A percentile compares a stretch with the other conserved stretches of the same genome.
Evolutionary conservation across 1,284 basidiomycete genomes (phyloP).

Genomic region (Volvariella surrecta): DNA sequence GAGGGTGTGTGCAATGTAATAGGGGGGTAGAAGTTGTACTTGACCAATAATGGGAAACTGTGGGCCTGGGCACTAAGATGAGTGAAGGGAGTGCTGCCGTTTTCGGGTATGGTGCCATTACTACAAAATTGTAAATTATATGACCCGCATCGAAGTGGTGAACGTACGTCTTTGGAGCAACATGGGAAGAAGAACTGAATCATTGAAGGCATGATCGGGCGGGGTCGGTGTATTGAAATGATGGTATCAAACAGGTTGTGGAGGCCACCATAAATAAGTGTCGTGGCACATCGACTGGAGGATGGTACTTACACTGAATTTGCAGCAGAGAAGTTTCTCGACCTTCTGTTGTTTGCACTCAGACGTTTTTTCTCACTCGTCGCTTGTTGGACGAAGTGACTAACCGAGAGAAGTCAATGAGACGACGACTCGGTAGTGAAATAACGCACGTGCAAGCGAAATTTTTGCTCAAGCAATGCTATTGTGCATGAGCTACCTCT

Average conservation of each 20-base stretch:
- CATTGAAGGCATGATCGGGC: too few species aligned
- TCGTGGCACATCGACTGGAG: background rate
- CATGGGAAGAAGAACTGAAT: too few species aligned
- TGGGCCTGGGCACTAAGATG: slow-evolving; percentile 12
- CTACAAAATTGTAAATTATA: too few species aligned
- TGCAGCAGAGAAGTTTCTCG: slow-evolving; percentile 45
- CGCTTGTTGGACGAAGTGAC: slow-evolving; percentile 72
- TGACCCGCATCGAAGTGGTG: too few species aligned
- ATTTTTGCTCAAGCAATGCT: slow-evolving; percentile 78
- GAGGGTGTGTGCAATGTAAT: slow-evolving; percentile 50
- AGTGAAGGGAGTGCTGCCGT: too few species aligned
- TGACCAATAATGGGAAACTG: slow-evolving; percentile 30
- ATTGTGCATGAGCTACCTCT: slow-evolving; percentile 7
- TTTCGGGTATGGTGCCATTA: too few species aligned
- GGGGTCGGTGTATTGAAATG: too few species aligned
- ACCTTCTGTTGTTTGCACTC: slow-evolving; percentile 45
- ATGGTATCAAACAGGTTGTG: too few species aligned
- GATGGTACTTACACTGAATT: slow-evolving; percentile 28
- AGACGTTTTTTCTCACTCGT: slow-evolving; percentile 74
- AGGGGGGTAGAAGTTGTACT: slow-evolving; percentile 40
- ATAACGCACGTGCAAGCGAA: slow-evolving; percentile 68
- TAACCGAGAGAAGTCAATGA: slow-evolving; percentile 22
- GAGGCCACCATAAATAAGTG: too few species aligned
- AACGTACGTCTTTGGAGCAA: too few species aligned
- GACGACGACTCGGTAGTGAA: slow-evolving; percentile 7